These are phyloP conservation scores for Rosa persica DNA, from an alignment of 306 rosid genomes.

Conservation along the genomic window DNA sequence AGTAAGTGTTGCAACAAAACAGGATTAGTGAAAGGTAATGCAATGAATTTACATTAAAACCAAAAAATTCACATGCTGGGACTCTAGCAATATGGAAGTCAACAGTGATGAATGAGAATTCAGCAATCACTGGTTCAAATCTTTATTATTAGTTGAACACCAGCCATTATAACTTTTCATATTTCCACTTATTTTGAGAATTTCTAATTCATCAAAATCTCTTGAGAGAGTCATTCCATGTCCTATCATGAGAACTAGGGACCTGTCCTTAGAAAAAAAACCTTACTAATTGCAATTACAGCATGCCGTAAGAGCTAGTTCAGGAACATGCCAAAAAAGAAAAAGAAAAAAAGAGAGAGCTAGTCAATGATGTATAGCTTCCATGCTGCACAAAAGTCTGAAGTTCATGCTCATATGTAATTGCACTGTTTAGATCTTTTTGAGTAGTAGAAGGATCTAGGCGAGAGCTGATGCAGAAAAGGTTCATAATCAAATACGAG, in stretches of 20 bases:
- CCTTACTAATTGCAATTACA: not conserved
- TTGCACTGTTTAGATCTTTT: not conserved
- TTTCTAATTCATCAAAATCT: not conserved
- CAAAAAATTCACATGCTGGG: not conserved
- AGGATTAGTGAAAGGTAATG: not conserved
- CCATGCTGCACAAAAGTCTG: not conserved
- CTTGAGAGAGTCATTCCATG: not conserved
- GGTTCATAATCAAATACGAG: not conserved
- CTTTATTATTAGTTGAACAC: not conserved
- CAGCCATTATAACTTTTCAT: not conserved
- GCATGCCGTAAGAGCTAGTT: not conserved
- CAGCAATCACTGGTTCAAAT: not conserved
- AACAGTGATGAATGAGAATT: not conserved
- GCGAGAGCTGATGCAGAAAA: not conserved
- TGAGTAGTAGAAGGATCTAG: not conserved
- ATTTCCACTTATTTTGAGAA: not conserved
- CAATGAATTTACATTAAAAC: not conserved
- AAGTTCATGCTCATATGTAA: not conserved
- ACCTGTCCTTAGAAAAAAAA: not conserved
- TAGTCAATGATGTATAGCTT: not conserved
- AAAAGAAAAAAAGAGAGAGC: not conserved
- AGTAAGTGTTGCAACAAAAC: not conserved
- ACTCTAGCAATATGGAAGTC: not conserved
- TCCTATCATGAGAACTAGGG: not conserved
- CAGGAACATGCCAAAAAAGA: not conserved